Base-by-base conservation (phyloP, 495 filamentous ascomycete species). In the Trichoderma gamsii region DNA sequence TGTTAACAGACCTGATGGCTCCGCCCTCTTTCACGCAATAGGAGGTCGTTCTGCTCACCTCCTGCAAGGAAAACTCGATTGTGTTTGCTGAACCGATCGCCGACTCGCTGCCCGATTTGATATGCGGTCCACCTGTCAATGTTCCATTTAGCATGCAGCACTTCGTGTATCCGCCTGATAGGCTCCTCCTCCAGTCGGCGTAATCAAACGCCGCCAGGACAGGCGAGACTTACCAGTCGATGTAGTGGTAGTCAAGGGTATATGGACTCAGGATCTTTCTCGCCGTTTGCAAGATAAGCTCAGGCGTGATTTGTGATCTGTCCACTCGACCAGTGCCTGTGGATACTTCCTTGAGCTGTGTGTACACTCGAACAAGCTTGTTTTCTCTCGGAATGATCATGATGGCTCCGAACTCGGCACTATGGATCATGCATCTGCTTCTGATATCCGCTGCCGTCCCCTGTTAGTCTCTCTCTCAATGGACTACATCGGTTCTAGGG, bases 61-160 rank as follows among this genome's bases (percentile, higher is more conserved):
- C 83, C 83, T 16, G 86, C 87, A 56, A 91, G 80, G 69, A 91
- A 91, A 6, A 90, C 82, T 0, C 88, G 80, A 56, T 90, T 79
- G 18, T 46, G 56, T 11, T 81, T 75, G 9, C 82, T 85, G 70
- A 92, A 92, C 4, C 82, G 76, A 23, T 86, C 82, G 13, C 86
- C 87, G 2, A 92, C 88, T 38, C 90, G 85, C 78, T 93, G 90
- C 1, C 89, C 89, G 56, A 92, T 90, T 65, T 88, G 80, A 72
- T 86, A 86, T 41, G 82, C 76, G 1, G 77, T 76, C 75, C 76
- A 80, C 78, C 78, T 56, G 51, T 1, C 3, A 21, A 56, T 56
- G 18, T 56, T n/a, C 21, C 21, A 56, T 11, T 56, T 16, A 56
- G 51, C 21, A 25, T 25, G 21, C 51, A 56, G n/a, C n/a, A 23